These are phyloP conservation scores for Sclerotinia sclerotiorum DNA, from an alignment of 2,329 filamentous ascomycete genomes.

Conservation along the genomic window DNA sequence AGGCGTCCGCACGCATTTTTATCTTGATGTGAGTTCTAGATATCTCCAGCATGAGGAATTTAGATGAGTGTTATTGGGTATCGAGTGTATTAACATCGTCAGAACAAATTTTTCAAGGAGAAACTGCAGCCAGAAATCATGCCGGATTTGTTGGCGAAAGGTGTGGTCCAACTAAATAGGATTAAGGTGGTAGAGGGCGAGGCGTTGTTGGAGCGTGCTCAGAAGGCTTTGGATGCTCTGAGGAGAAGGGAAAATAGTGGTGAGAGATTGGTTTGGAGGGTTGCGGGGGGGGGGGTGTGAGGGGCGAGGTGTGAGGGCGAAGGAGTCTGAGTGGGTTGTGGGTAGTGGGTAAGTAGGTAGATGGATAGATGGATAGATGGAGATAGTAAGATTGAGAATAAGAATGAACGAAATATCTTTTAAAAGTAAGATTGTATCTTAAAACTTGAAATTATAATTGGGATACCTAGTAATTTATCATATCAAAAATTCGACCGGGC, in stretches of 20 bases:
- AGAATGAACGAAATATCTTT: no score
- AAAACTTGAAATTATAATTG: no score
- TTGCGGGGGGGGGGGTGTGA: constrained; percentile 39
- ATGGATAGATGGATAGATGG: not conserved
- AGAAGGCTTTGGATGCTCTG: constrained; percentile 46
- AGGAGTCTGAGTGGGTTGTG: not conserved
- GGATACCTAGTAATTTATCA: no score
- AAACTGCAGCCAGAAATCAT: constrained; percentile 35
- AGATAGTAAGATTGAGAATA: no score
- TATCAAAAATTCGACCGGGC: no score
- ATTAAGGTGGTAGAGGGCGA: constrained; percentile 45
- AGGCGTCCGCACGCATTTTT: constrained; percentile 58
- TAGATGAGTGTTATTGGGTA: no score
- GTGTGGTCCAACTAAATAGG: constrained; percentile 46
- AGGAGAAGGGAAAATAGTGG: constrained; percentile 47
- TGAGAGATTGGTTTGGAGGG: constrained; percentile 44
- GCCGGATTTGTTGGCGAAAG: constrained; percentile 39
- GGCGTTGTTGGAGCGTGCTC: constrained; percentile 40
- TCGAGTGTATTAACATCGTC: not conserved
- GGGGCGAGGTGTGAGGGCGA: not conserved
- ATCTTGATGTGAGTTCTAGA: constrained; percentile 37
- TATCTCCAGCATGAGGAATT: not conserved
- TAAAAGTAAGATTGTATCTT: no score
- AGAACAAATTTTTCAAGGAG: constrained; percentile 56
- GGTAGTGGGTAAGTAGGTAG: not conserved